phyloP scores from a whole-genome alignment of 78 protist genomes.

The Dictyostelium capitatum region DNA sequence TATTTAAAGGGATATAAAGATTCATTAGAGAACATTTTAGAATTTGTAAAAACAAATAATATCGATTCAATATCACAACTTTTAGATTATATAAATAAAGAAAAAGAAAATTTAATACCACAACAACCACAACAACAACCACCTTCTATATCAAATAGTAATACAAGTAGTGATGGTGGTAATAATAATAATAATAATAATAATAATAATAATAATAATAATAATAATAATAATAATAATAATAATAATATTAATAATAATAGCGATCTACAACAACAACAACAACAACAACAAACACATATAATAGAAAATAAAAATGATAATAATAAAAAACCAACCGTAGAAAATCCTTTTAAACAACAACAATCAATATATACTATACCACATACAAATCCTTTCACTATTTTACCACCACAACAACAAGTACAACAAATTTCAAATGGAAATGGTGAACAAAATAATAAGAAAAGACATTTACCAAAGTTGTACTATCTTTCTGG shows the following conservation, averaged over 20 bases:
- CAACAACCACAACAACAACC: background rate
- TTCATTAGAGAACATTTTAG: background rate
- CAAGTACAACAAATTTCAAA: background rate
- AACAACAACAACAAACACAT: background rate
- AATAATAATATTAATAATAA: background rate
- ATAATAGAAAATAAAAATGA: background rate
- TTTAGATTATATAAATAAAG: constrained; percentile 6
- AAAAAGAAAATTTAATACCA: background rate
- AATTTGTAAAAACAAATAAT: constrained; percentile 25
- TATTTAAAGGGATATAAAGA: constrained; percentile 23
- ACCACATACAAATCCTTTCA: background rate
- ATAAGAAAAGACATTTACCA: constrained; percentile 1
- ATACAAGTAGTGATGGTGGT: background rate
- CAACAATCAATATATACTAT: background rate
- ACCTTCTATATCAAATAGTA: background rate
- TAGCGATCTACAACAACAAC: background rate
- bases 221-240: background rate
- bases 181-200: background rate
- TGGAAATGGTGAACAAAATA: background rate
- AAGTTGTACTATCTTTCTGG: constrained; percentile 1
- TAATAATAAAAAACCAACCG: background rate
- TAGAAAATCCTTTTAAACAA: constrained; percentile 1
- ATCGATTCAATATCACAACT: background rate
- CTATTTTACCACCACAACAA: background rate
- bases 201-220: background rate